phyloP scores from a whole-genome alignment of 371 early-diverging fungal species.

The Homolaphlyctis polyrhiza region DNA sequence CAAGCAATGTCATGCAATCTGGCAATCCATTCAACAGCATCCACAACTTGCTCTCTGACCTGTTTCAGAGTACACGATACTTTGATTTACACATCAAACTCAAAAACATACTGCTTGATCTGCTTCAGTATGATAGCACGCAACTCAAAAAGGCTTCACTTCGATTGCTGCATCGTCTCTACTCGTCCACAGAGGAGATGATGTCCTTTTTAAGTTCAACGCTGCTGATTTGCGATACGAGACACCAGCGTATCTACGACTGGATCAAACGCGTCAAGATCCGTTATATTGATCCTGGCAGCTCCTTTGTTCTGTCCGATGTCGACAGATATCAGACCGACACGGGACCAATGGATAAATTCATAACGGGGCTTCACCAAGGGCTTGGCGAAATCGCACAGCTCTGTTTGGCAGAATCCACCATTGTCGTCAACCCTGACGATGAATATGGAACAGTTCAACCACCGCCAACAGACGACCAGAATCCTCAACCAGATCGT shows the following conservation, averaged over 20 bases:
- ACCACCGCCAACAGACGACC: not conserved
- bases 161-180: constrained; percentile 48
- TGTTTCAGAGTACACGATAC: constrained; percentile 25
- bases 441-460: not conserved
- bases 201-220: constrained; percentile 15
- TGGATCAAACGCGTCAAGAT: constrained; percentile 29
- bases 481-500: constrained; percentile 12
- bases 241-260: constrained; percentile 33
- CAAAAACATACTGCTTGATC: constrained; percentile 47
- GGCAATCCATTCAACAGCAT: constrained; percentile 1
- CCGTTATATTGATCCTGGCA: constrained; percentile 3
- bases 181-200: constrained; percentile 37
- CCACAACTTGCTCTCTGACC: constrained; percentile 7
- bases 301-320: not conserved
- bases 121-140: constrained; percentile 44
- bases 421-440: not conserved
- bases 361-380: not conserved
- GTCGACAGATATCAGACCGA: not conserved
- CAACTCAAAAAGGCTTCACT: constrained; percentile 39
- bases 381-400: not conserved
- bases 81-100: constrained; percentile 35
- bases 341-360: not conserved
- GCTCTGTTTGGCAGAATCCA: not conserved
- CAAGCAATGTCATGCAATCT: not conserved
- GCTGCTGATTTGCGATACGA: constrained; percentile 34